These are phyloP conservation scores for Raphanus hybrid DNA, from an alignment of 441 rosid species.

Conservation along the genomic window DNA sequence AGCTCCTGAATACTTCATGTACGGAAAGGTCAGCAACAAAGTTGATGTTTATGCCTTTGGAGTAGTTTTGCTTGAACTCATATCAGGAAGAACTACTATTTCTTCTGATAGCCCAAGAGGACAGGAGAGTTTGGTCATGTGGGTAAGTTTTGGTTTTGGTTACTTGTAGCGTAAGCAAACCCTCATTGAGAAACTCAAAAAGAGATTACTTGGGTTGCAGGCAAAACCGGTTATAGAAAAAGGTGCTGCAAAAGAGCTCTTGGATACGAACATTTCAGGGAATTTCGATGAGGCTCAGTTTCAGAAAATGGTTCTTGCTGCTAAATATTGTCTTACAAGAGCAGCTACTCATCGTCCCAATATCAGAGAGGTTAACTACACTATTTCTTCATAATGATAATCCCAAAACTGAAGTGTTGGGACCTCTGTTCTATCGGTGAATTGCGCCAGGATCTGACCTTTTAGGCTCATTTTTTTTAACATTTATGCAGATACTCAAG, in stretches of 20 bases:
- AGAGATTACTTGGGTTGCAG: conserved; percentile 49
- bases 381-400: neutral
- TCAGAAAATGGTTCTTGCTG: conserved; percentile 74
- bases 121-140: conserved; percentile 84
- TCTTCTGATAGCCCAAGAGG: conserved; percentile 54
- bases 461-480: neutral
- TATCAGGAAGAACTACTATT: conserved; percentile 80
- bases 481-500: conserved; percentile 57
- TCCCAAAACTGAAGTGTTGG: neutral
- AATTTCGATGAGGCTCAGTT: conserved; percentile 59
- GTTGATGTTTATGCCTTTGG: conserved; percentile 91
- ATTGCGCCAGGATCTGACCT: neutral
- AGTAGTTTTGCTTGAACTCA: conserved; percentile 78
- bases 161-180: neutral
- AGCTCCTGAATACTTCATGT: conserved; percentile 97
- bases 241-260: conserved; percentile 55
- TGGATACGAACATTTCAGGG: conserved; percentile 66
- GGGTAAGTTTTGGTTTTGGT: conserved; percentile 61
- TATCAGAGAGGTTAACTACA: conserved; percentile 60
- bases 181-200: conserved; percentile 13
- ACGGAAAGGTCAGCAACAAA: conserved; percentile 88
- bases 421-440: conserved; percentile 2
- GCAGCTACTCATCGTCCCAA: conserved; percentile 79
- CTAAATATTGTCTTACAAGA: conserved; percentile 66
- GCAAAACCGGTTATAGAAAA: conserved; percentile 72